Evolutionary conservation across 305 asterid species (phyloP), one percentile per base, ranked within the genome.

Genomic region (Vinca major): DNA sequence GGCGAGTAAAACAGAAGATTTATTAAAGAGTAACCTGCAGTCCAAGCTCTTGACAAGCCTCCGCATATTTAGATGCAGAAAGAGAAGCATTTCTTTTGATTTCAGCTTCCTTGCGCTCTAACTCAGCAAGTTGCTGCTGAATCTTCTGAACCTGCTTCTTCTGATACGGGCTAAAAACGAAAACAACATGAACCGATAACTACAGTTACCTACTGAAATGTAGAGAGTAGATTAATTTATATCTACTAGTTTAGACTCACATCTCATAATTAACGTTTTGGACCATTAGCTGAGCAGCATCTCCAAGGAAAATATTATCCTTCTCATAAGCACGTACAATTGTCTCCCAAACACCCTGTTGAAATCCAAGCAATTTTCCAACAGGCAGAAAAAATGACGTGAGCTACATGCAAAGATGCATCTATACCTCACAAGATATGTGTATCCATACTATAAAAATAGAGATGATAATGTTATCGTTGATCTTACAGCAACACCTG

Each of bases 401-500:
- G 44, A 62, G 72, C 69, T 20, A 50, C 48, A 55, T 45, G 72
- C 52, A 20, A 47, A 41, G 57, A 68, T 68, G 50, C 4, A 37
- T 11, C 66, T 16, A 57, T 33, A 52, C 1, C 5, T 41, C 10
- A 13, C 49, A 53, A 57, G 33, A 26, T 33, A 49, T 36, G 60
- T 0, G 69, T 40, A 47, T 12, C 54, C 20, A 49, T 7, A 69
- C 49, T 74, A 62, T 44, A 26, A 62, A 69, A 21, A 56, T 54
- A 26, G 66, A 54, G 71, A 73, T 80, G 66, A 50, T 0, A 66
- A 73, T 73, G 72, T 61, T 26, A 26, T 26, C 33, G 73, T 72
- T 76, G 82, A 80, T 84, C 98, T 93, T 91, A 89, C 99, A 88
- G 96, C 85, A 83, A 83, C 91, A 86, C 97, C 96, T 80, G 99